These are phyloP conservation scores for Lactarius psammicola DNA, from an alignment of 768 basidiomycete species.

Conservation along the genomic window DNA sequence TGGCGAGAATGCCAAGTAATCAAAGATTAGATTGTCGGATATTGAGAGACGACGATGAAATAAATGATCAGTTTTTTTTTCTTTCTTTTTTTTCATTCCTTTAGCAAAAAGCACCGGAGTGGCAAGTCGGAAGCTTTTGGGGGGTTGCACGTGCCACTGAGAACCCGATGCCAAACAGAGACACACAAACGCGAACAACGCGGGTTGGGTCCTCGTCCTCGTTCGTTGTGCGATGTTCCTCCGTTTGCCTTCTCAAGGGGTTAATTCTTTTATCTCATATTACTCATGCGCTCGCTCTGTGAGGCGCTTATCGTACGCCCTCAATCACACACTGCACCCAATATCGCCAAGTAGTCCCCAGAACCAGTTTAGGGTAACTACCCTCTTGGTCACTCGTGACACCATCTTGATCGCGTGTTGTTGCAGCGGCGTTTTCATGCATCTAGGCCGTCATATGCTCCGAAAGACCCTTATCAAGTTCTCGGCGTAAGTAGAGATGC, in stretches of 20 bases:
- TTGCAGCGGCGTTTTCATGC: constrained; percentile 74
- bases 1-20: not conserved
- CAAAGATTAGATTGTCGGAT: constrained; percentile 3
- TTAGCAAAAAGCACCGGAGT: not conserved
- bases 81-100: too few species aligned
- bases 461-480: constrained; percentile 89
- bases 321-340: constrained; percentile 3
- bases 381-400: constrained; percentile 12
- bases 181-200: constrained; percentile 14
- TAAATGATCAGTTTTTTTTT: not conserved
- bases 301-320: constrained; percentile 11
- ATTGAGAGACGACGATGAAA: not conserved
- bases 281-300: constrained; percentile 51
- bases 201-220: not conserved
- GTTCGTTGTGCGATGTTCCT: constrained; percentile 44
- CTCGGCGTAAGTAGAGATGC: constrained; percentile 87
- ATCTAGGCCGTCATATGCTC: constrained; percentile 49
- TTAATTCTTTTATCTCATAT: constrained; percentile 40
- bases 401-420: constrained; percentile 14
- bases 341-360: constrained; percentile 10
- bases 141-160: not conserved
- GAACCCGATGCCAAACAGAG: constrained; percentile 4
- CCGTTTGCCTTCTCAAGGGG: constrained; percentile 40
- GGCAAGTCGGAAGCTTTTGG: not conserved
- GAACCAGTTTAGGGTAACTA: constrained; percentile 25